Conservation (phyloP, 129 eudicot genomes). For the Pittosporum tobira region DNA sequence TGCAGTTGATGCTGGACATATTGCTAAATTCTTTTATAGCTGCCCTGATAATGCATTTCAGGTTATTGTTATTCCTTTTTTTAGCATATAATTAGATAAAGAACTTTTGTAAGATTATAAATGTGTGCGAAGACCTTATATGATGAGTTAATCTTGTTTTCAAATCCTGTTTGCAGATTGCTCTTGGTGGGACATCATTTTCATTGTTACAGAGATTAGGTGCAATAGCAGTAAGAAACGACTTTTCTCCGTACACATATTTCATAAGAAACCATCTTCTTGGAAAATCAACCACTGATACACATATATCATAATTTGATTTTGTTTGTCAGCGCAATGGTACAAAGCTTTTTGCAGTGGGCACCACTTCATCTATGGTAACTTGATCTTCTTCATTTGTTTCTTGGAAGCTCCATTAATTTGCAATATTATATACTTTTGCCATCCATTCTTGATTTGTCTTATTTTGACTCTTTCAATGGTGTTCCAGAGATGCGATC, state of each 20-base stretch:
- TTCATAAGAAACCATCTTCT: background rate
- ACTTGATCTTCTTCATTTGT: background rate
- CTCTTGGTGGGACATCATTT: slow-evolving; percentile 70
- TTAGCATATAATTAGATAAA: background rate
- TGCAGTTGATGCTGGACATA: slow-evolving; percentile 53
- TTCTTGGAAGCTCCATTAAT: background rate
- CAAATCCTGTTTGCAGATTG: slow-evolving; percentile 33
- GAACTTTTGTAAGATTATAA: background rate
- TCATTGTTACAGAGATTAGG: slow-evolving; percentile 72
- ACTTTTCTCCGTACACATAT: background rate
- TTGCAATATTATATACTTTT: background rate
- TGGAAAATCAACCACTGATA: background rate
- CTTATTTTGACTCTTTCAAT: background rate
- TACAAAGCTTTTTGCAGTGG: slow-evolving; percentile 87
- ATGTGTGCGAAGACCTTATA: background rate
- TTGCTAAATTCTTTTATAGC: slow-evolving; percentile 63
- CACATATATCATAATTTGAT: background rate
- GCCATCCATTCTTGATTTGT: background rate
- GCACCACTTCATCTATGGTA: slow-evolving; percentile 91
- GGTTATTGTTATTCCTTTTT: slow-evolving; percentile 25
- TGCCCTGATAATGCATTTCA: slow-evolving; percentile 96
- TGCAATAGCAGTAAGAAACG: slow-evolving; percentile 56
- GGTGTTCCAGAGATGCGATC: background rate
- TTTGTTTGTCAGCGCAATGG: slow-evolving; percentile 70
- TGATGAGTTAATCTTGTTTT: background rate